phyloP scores from a whole-genome alignment of 345 rosid species.

The Pseudoturritis turrita region DNA sequence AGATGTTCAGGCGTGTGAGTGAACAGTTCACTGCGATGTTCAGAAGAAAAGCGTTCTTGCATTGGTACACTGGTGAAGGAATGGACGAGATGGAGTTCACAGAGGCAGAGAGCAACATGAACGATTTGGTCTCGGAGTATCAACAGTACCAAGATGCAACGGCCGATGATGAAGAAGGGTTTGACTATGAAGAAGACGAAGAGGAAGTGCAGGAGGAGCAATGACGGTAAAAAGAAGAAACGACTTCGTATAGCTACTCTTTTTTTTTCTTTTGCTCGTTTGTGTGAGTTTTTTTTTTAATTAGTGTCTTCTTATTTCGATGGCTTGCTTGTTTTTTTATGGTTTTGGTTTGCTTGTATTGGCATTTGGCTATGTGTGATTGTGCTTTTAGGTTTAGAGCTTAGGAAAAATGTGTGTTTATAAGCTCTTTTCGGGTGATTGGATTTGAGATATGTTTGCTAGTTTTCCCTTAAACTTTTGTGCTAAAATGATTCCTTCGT shows the following conservation, averaged over 20 bases:
- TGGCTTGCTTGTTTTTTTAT: background rate
- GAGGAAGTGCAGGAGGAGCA: conserved; percentile 47
- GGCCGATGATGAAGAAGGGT: conserved; percentile 64
- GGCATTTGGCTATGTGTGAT: conserved; percentile 19
- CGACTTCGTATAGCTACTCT: background rate
- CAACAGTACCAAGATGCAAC: conserved; percentile 81
- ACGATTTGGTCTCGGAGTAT: conserved; percentile 70
- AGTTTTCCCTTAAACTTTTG: background rate
- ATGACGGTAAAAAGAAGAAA: conserved; percentile 19
- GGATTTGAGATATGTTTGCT: conserved; percentile 8
- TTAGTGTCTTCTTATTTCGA: conserved; percentile 5
- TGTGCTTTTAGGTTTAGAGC: background rate
- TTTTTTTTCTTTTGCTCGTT: background rate
- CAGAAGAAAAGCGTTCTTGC: conserved; percentile 70
- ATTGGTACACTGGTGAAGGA: conserved; percentile 81
- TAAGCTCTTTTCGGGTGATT: conserved; percentile 14
- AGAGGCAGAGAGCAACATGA: conserved; percentile 81
- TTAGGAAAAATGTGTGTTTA: conserved; percentile 17
- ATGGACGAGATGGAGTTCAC: conserved; percentile 92
- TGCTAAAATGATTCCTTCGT: background rate
- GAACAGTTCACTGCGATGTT: conserved; percentile 80
- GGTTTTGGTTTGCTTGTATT: background rate
- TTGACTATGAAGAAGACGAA: conserved; percentile 57
- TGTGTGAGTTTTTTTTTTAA: conserved; percentile 16
- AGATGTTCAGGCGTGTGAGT: conserved; percentile 71